Evolutionary conservation across 2,329 filamentous ascomycete genomes (phyloP).

Genomic region (Chalara sp.): DNA sequence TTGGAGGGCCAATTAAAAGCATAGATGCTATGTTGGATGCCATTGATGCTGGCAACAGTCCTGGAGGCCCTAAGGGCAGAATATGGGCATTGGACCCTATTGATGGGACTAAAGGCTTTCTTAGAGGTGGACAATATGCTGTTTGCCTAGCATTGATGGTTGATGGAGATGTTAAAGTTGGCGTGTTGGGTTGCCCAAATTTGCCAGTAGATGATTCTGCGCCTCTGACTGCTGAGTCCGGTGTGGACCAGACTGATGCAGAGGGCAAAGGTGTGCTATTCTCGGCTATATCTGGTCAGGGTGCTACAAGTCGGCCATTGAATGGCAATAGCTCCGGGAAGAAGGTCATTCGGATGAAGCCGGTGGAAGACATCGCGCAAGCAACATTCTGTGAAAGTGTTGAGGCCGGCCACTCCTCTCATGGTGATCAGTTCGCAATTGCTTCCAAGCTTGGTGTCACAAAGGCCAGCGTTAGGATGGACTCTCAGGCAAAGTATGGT

Average conservation of each 20-base stretch:
- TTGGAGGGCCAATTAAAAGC: conserved; percentile 62
- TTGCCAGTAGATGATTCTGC: conserved; percentile 78
- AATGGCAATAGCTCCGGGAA: conserved; percentile 41
- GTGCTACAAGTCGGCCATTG: conserved; percentile 74
- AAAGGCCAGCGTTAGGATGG: conserved; percentile 85
- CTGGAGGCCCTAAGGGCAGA: conserved; percentile 65
- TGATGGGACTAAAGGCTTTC: conserved; percentile 95
- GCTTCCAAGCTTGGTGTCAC: conserved; percentile 82
- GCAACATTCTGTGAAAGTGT: conserved; percentile 97
- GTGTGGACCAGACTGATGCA: conserved; percentile 65
- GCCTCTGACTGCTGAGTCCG: conserved; percentile 64
- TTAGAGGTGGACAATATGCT: conserved; percentile 93
- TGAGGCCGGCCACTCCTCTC: conserved; percentile 85
- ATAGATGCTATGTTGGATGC: conserved; percentile 61
- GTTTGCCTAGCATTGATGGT: conserved; percentile 90
- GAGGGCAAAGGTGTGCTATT: conserved; percentile 81
- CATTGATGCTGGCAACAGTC: conserved; percentile 62
- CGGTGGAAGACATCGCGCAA: conserved; percentile 63
- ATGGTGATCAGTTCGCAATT: conserved; percentile 81
- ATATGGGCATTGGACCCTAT: conserved; percentile 98
- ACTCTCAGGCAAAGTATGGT: conserved; percentile 96
- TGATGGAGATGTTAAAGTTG: conserved; percentile 88
- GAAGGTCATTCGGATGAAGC: conserved; percentile 72
- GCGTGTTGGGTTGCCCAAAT: conserved; percentile 93
- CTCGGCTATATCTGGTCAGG: conserved; percentile 71